Percentiles rank a stretch among this genome's conserved stretches.
phyloP scores from a whole-genome alignment of 2,329 filamentous ascomycete genomes.

The Onygenales sp. region DNA sequence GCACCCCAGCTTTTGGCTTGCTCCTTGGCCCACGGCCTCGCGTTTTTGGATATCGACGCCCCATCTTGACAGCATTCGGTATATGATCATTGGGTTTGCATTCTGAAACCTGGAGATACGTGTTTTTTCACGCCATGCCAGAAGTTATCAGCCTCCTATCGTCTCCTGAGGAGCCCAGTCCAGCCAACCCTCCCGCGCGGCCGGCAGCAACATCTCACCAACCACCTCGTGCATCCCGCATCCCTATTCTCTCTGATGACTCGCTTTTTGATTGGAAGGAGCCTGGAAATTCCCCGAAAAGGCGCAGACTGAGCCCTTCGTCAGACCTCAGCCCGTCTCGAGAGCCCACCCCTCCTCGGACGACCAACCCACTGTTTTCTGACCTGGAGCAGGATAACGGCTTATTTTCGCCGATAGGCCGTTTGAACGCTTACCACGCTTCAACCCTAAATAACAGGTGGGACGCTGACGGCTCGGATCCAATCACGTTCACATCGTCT shows the following conservation, averaged over 20 bases:
- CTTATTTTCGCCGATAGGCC: background rate
- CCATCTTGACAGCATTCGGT: too few species aligned
- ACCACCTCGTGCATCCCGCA: background rate
- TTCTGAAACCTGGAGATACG: background rate
- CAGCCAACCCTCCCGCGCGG: background rate
- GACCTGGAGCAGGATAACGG: background rate
- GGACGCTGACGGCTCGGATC: conserved; percentile 25
- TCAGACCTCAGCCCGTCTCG: conserved; percentile 13
- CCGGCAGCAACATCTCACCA: background rate
- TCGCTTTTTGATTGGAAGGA: conserved; percentile 7
- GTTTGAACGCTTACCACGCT: background rate
- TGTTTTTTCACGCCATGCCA: conserved; percentile 19
- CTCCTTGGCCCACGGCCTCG: too few species aligned
- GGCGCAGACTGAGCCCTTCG: conserved; percentile 20
- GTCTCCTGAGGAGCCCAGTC: conserved; percentile 11
- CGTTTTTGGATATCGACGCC: too few species aligned
- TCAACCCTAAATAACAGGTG: conserved; percentile 7
- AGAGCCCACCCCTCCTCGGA: conserved; percentile 1
- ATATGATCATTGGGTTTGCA: too few species aligned
- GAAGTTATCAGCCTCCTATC: conserved; percentile 31
- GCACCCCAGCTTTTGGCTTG: too few species aligned
- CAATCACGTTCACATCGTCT: conserved; percentile 36
- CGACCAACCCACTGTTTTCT: background rate
- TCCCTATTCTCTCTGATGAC: conserved; percentile 5
- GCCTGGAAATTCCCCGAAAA: conserved; percentile 12